Base-by-base conservation (phyloP, 495 filamentous ascomycete genomes). In the Pyronema domesticum region DNA sequence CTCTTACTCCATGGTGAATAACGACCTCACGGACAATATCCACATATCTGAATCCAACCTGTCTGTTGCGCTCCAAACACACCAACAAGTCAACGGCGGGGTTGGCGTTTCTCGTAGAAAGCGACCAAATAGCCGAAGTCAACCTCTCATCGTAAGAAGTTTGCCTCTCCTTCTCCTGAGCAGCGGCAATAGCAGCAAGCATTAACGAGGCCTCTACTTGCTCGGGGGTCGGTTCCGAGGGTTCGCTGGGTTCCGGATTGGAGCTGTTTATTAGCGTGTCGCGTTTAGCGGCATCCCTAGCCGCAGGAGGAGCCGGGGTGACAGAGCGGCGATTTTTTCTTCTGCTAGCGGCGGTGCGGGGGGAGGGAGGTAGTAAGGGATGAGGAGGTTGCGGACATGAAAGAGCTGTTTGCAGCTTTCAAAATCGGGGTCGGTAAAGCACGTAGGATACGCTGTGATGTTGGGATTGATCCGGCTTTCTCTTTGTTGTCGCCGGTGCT, bases 11-110 rank as follows among this genome's bases (percentile, higher is more conserved):
- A 61, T 99, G 91, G 60, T 94, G 89, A 55, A 99, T 94, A 19
- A 94, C 82, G 0, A 95, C 85, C 0, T 82, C 76, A 7, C 87
- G 77, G 0, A 80, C 91, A 58, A 96, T 95, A 64, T 99, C 91
- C 14, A 94, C 88, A 61, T 99, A 99, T 33, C 89, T 79, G 69
- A 99, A 99, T 0, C 91, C 91, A 60, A 99, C 95, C 0, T 85
- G 80, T 59, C 93, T 84, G 8, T 83, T 78, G 15, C 93, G 80
- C 68, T 99, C 91, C 11, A 99, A 71, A 64, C 91, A 99, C 9
- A 94, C 84, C 1, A 99, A 71, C 8, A 99, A 69, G 68, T 99
- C 91, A 10, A 94, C 82, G 1, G 89, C 88, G 0, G 91, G 93
- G 65, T 99, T 96, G 14, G 89, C 88, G 51, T 87, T 81, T 1